Percentiles rank a stretch among this genome's conserved stretches.
Evolutionary conservation across 768 basidiomycete species (phyloP).

Genomic region (Lentinula aciculospora): DNA sequence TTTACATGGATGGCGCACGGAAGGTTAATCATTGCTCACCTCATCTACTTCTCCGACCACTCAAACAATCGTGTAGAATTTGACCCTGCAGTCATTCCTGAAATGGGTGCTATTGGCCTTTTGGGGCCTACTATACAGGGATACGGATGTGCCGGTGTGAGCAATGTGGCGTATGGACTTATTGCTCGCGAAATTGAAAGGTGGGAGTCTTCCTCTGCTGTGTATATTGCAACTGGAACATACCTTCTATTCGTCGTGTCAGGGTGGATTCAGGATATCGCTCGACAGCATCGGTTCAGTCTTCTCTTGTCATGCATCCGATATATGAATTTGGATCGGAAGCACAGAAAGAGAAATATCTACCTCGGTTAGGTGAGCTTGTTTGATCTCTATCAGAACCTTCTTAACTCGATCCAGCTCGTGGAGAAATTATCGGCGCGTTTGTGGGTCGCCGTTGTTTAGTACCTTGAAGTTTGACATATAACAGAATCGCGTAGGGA

Average conservation of each 20-base stretch:
- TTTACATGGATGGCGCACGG: conserved; percentile 82
- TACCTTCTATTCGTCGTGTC: neutral
- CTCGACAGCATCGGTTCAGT: conserved; percentile 92
- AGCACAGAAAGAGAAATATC: conserved; percentile 85
- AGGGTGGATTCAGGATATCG: conserved; percentile 97
- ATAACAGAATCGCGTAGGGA: conserved; percentile 45
- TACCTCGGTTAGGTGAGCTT: conserved; percentile 70
- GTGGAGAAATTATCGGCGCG: conserved; percentile 84
- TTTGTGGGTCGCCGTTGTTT: conserved; percentile 57
- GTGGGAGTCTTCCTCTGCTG: conserved; percentile 25
- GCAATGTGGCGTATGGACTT: conserved; percentile 89
- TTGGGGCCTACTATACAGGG: conserved; percentile 91
- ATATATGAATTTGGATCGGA: conserved; percentile 86
- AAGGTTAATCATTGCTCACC: conserved; percentile 42
- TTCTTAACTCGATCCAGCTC: conserved; percentile 39
- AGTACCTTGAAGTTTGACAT: neutral
- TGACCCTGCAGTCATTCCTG: conserved; percentile 67
- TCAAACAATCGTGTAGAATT: conserved; percentile 46
- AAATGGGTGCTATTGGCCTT: conserved; percentile 91
- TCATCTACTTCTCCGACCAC: neutral
- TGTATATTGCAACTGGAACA: neutral
- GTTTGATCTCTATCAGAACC: neutral
- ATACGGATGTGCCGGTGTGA: conserved; percentile 90
- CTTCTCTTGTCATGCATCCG: conserved; percentile 94
- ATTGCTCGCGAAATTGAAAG: conserved; percentile 92